Percentiles rank a stretch among this genome's conserved stretches.
Evolutionary conservation across 257 asterid species (phyloP).

Genomic region (Scutellaria minor): DNA sequence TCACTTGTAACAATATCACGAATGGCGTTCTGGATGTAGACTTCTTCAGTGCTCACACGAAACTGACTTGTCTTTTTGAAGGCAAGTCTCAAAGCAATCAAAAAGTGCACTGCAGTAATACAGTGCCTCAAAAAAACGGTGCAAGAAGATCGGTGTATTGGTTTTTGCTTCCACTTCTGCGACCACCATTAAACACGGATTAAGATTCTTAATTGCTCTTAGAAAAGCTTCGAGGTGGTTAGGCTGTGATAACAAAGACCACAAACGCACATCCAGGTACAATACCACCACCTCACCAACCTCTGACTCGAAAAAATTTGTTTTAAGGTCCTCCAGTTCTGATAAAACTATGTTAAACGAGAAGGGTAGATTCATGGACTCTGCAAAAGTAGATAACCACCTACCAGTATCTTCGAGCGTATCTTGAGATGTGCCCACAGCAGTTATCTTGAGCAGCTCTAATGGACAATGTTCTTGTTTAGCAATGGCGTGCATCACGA

Average conservation of each 20-base stretch:
- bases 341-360: slow-evolving; percentile 32
- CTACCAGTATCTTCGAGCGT: slow-evolving; percentile 34
- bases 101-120: slow-evolving; percentile 21
- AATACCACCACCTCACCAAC: slow-evolving; percentile 39
- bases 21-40: slow-evolving; percentile 13
- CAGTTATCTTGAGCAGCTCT: slow-evolving; percentile 47
- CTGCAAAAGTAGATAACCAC: slow-evolving; percentile 40
- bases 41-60: slow-evolving; percentile 33
- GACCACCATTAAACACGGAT: slow-evolving; percentile 38
- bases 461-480: slow-evolving; percentile 21
- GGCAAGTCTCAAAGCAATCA: slow-evolving; percentile 39
- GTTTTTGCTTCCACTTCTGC: slow-evolving; percentile 39
- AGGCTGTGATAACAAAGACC: not conserved
- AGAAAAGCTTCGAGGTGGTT: not conserved
- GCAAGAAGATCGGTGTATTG: slow-evolving; percentile 24
- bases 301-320: slow-evolving; percentile 35
- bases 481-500: slow-evolving; percentile 41
- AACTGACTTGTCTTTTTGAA: not conserved
- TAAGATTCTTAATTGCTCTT: slow-evolving; percentile 9
- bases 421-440: slow-evolving; percentile 39
- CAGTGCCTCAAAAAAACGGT: slow-evolving; percentile 11
- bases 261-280: slow-evolving; percentile 9
- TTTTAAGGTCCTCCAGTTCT: slow-evolving; percentile 34
- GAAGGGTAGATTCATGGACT: slow-evolving; percentile 39
- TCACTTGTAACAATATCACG: slow-evolving; percentile 34